Evolutionary conservation across 2,329 filamentous ascomycete genomes (phyloP).

Genomic region (Ophiobolus disseminans): DNA sequence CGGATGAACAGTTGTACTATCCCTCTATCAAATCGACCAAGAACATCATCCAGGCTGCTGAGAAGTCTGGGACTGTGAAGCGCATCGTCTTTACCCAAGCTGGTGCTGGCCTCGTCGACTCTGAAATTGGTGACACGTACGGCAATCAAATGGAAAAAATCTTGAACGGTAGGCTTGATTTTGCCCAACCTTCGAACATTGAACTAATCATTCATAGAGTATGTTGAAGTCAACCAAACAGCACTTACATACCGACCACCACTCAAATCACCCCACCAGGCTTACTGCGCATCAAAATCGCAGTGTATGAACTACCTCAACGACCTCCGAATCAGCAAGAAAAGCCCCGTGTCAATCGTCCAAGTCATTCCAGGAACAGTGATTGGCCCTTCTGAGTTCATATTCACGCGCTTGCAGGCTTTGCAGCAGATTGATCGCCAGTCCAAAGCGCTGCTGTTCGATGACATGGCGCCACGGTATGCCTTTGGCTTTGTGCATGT

Average conservation of each 20-base stretch:
- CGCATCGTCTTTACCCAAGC: conserved; percentile 45
- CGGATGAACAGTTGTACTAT: conserved; percentile 42
- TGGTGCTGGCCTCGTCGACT: conserved; percentile 40
- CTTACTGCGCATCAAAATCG: conserved; percentile 44
- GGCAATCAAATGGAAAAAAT: conserved; percentile 36
- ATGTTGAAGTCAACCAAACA: conserved; percentile 27
- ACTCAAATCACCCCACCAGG: conserved; percentile 38
- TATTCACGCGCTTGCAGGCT: conserved; percentile 23
- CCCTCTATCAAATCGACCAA: conserved; percentile 44
- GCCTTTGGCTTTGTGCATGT: conserved; percentile 46
- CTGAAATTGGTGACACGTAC: conserved; percentile 40
- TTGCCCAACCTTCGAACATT: neutral
- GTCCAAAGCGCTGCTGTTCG: conserved; percentile 40
- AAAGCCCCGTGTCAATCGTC: conserved; percentile 36
- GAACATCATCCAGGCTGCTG: conserved; percentile 35
- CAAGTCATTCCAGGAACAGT: conserved; percentile 46
- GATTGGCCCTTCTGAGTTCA: conserved; percentile 43
- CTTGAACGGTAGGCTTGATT: conserved; percentile 24
- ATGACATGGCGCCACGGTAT: conserved; percentile 38
- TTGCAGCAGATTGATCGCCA: conserved; percentile 39
- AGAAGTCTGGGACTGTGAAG: conserved; percentile 31
- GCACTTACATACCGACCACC: conserved; percentile 35
- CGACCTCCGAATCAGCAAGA: conserved; percentile 9
- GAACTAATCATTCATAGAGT: conserved; percentile 20
- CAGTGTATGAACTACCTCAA: conserved; percentile 43